Conservation (phyloP, 2,329 filamentous ascomycete species). For the Pestalotiopsis sp. region DNA sequence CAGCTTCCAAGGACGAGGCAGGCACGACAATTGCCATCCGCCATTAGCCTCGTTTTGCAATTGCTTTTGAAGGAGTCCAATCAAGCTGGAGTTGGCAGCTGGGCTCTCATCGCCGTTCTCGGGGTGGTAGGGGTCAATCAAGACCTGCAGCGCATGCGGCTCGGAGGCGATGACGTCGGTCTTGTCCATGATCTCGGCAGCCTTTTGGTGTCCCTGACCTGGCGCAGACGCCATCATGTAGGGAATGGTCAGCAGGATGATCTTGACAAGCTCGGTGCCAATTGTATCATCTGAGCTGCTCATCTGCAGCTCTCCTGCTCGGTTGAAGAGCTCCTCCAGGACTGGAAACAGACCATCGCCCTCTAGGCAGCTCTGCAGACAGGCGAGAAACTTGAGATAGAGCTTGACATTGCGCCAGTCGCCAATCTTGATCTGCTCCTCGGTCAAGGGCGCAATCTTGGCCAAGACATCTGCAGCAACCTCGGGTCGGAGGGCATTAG, state of each 20-base stretch:
- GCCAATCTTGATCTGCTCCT: conserved; percentile 70
- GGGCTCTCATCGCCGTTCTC: conserved; percentile 65
- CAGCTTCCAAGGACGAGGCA: conserved; percentile 70
- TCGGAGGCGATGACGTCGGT: conserved; percentile 93
- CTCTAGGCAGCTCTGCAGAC: conserved; percentile 77
- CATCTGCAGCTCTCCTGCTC: conserved; percentile 91
- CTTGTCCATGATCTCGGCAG: conserved; percentile 81
- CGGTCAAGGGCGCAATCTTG: conserved; percentile 61
- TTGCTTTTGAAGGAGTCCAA: conserved; percentile 83
- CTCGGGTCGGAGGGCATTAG: conserved; percentile 77
- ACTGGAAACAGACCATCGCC: conserved; percentile 84
- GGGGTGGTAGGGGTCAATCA: conserved; percentile 83
- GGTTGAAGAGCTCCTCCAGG: conserved; percentile 85
- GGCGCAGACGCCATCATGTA: conserved; percentile 81
- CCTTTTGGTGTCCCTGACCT: conserved; percentile 67
- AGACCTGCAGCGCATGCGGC: conserved; percentile 78
- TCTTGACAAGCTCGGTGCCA: conserved; percentile 89
- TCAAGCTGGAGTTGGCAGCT: conserved; percentile 67
- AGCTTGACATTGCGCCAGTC: conserved; percentile 93
- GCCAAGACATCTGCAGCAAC: conserved; percentile 71
- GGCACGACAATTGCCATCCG: conserved; percentile 73
- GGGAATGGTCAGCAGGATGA: conserved; percentile 91
- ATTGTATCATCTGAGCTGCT: conserved; percentile 86
- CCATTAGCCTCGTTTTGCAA: conserved; percentile 74
- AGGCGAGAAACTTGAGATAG: conserved; percentile 84